Evolutionary conservation across 225 moss, liverwort and hornwort species (phyloP), one percentile per base, ranked within the genome.

Genomic region (Neckera pumila): DNA sequence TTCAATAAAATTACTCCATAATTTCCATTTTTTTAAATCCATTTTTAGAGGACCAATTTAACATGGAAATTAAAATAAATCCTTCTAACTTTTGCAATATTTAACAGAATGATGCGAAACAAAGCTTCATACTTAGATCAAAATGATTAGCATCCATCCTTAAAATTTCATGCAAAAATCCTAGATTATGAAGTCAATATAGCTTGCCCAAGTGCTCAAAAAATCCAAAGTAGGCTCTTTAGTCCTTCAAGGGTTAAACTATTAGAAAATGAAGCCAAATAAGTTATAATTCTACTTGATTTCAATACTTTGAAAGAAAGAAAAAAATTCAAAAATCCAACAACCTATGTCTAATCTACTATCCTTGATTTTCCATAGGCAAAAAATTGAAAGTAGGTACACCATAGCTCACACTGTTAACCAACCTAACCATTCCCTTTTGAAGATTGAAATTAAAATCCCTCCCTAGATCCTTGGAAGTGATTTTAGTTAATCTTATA

Each of bases 351-450:
- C 12, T 33, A 20, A 51, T 33, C 14, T 2, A 33, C 2, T 8
- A 21, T 34, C 13, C 20, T 0, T 34, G 3, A 21, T 76, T 51
- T 51, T 13, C 0, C 0, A 2, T 19, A 5, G 4, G 8, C 15
- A 26, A 42, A 70, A 14, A 15, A 14, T 71, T 42, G 15, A 26
- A 26, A 26, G 2, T 5, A 3, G 1, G 0, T 26, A 71, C 5
- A 71, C 4, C 10, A 18, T 34, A 65, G 19, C 1, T 64, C 9
- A 17, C 17, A 17, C 45, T 73, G 1, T 45, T 45, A 17, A 43
- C 26, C 6, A 43, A 1, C 17, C 17, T 43, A 45, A 43, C 28
- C 3, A 16, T 27, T 42, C 10, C 8, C 6, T 23, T 3, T 20
- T 45, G 0, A 2, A 45, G 10, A 28, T 42, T n/a, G n/a, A n/a